Evolutionary conservation across 208 protist species (phyloP), one percentile per base, ranked within the genome.

Genomic region (Trypanosoma cruzi): DNA sequence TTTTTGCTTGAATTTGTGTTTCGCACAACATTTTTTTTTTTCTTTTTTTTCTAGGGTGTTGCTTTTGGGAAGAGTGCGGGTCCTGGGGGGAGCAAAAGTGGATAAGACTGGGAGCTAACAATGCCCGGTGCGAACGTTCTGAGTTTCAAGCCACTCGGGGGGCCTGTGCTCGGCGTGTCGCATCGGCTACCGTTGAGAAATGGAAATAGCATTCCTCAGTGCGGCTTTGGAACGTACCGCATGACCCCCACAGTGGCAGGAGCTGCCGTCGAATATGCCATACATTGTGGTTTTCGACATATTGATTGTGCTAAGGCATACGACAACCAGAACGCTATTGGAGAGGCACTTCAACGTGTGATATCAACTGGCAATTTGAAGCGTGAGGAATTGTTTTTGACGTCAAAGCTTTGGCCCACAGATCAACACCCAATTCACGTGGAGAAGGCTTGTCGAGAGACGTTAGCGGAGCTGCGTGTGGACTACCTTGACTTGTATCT

Each of bases 361-460:
- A 66, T 97, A 52, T 59, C 56, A 50, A 73, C 55, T 26, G 73
- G 83, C 8, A 62, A 62, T 11, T 58, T 96, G n/a, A 80, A 59
- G 10, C 83, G 97, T 32, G 93, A 98, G 22, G 90, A 98, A 42
- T 28, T 98, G 26, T 99, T 97, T 56, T 59, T 99, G 59, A 98
- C 96, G 2, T 96, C 93, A 3, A 99, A 99, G 71, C 71, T 99
- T 22, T 98, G 94, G 88, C 94, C 96, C 18, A 98, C 94, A 0
- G 93, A 96, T 63, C 97, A 99, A 72, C 84, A 90, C 59, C 86
- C 84, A 20, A 80, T 96, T 61, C 42, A 92, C 69, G 96, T 99
- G 4, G 82, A 89, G 72, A 63, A 73, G 28, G 92, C 92, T 14
- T 97, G 89, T 77, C 71, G 84, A n/a, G 71, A 91, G 59, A 91